phyloP scores from a whole-genome alignment of 1,284 basidiomycete species.

The Agaricales sp. region DNA sequence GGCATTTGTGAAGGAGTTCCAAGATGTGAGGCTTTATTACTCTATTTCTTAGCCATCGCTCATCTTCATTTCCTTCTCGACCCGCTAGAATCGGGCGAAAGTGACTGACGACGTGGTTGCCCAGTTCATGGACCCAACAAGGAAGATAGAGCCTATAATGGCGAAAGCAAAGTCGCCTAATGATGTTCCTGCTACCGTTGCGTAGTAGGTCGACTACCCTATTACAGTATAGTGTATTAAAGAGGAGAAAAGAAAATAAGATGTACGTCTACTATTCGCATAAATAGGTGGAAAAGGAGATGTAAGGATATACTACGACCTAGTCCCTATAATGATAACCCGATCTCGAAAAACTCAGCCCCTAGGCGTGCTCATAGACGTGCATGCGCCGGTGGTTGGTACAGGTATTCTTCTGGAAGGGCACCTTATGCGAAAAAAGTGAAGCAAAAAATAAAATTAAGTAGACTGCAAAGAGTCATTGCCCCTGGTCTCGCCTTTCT shows the following conservation, averaged over 20 bases:
- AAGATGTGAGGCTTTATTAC: conserved; percentile 51
- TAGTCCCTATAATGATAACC: neutral
- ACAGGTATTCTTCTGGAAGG: neutral
- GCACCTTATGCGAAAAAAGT: neutral
- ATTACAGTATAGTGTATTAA: neutral
- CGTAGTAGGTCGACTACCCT: neutral
- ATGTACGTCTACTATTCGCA: neutral
- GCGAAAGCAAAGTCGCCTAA: conserved; percentile 13
- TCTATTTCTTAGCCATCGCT: neutral
- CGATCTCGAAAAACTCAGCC: neutral
- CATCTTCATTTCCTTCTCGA: neutral
- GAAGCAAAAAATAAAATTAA: neutral
- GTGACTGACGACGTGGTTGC: conserved; percentile 75
- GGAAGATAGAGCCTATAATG: conserved; percentile 64
- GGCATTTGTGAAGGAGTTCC: conserved; percentile 80
- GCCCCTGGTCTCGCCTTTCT: conserved; percentile 7
- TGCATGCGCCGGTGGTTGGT: neutral
- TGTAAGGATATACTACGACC: neutral
- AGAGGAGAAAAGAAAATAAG: neutral
- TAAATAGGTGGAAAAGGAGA: neutral
- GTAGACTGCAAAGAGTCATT: neutral
- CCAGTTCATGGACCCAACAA: conserved; percentile 76
- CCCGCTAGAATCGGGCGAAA: conserved; percentile 60
- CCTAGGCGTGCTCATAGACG: neutral
- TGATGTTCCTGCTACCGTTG: neutral